phyloP scores from a whole-genome alignment of 73 alveolate species.

The Tetrahymena elliotti region DNA sequence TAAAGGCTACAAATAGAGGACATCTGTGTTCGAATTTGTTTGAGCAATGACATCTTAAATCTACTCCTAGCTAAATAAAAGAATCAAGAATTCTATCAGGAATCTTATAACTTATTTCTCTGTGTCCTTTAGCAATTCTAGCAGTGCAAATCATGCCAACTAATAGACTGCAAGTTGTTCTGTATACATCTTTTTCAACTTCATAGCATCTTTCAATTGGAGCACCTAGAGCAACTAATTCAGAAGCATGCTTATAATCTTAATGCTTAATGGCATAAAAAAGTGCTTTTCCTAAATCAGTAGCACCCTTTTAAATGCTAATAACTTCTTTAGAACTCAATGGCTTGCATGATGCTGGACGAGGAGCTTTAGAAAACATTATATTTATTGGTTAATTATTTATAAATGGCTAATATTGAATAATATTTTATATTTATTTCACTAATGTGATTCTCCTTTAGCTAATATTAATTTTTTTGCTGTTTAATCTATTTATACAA shows the following conservation, averaged over 20 bases:
- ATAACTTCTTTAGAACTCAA: background rate
- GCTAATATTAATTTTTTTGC: background rate
- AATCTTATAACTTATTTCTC: background rate
- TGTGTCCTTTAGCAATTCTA: background rate
- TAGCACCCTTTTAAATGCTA: background rate
- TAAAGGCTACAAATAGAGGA: constrained; percentile 17
- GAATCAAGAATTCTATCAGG: background rate
- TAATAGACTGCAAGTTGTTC: background rate
- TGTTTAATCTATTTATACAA: too few species aligned
- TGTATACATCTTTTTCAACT: background rate
- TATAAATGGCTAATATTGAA: background rate
- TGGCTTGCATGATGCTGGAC: background rate
- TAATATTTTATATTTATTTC: too few species aligned
- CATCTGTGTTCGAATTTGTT: constrained; percentile 42
- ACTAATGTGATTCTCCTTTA: background rate
- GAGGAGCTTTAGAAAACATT: background rate
- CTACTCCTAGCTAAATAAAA: background rate
- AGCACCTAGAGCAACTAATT: background rate
- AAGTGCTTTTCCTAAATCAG: background rate
- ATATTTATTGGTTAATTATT: background rate
- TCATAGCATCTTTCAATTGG: background rate
- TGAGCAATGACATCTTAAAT: constrained; percentile 38
- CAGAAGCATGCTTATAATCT: background rate
- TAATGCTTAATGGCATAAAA: background rate
- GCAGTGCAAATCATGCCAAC: background rate